phyloP scores from a whole-genome alignment of 2,329 filamentous ascomycete genomes.

The Macroventuria anomochaeta region DNA sequence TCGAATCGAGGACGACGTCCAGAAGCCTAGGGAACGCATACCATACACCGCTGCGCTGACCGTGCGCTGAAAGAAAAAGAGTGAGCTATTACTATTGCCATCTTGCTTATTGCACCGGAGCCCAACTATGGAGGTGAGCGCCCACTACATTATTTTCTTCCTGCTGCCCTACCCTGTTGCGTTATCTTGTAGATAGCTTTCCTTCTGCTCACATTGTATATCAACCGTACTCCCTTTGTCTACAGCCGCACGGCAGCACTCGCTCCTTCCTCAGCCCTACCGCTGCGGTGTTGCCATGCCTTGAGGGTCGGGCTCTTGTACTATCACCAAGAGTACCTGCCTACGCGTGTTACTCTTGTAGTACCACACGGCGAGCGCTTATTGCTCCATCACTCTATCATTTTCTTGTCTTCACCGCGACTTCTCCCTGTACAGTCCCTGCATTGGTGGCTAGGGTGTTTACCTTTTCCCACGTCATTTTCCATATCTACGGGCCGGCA shows the following conservation, averaged over 20 bases:
- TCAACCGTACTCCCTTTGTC: background rate
- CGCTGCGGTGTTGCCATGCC: conserved; percentile 33
- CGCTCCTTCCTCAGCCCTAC: conserved; percentile 39
- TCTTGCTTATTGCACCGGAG: conserved; percentile 18
- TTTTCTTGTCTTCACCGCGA: conserved; percentile 16
- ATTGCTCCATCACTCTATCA: conserved; percentile 14
- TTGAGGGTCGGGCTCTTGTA: conserved; percentile 30
- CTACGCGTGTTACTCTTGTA: conserved; percentile 39
- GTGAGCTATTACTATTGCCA: conserved; percentile 16
- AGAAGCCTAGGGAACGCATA: conserved; percentile 20
- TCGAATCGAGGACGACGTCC: conserved; percentile 17
- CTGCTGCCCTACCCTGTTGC: conserved; percentile 17
- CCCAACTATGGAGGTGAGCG: conserved; percentile 21
- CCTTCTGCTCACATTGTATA: conserved; percentile 8
- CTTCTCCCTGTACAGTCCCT: conserved; percentile 15
- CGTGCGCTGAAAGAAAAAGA: conserved; percentile 20
- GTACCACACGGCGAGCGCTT: conserved; percentile 37
- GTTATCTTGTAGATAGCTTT: conserved; percentile 17
- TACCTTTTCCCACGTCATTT: conserved; percentile 9
- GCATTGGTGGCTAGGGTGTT: conserved; percentile 8
- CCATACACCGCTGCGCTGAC: conserved; percentile 21
- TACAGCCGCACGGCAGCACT: background rate
- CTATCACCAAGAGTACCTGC: conserved; percentile 11
- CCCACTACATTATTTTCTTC: conserved; percentile 16
- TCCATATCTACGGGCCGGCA: background rate